Base-by-base conservation (phyloP, 768 basidiomycete species). In the Cystofilobasidium macerans region DNA sequence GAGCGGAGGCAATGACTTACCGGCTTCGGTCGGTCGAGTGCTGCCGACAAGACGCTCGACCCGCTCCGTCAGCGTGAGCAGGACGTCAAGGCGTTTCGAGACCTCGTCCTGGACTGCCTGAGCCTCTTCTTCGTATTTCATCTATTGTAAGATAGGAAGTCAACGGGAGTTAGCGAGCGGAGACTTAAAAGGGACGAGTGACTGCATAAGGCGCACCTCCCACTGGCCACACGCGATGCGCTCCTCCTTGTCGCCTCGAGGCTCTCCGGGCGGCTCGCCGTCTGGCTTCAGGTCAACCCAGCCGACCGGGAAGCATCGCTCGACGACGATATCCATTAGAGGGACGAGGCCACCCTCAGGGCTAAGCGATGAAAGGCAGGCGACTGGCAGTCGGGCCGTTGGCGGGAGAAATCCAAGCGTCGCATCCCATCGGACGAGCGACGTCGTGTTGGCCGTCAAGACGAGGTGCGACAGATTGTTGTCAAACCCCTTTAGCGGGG, bases 361-460 rank as follows among this genome's bases (percentile, higher is more conserved):
- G 0, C 85, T 85, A 58, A 99, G 76, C 72, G 86, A 88, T 65
- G 84, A 81, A 69, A 98, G 77, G 0, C 87, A 87, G 0, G 89
- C 83, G 32, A 93, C 79, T 71, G 81, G 87, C 1, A 84, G 85
- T 3, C 62, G 51, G 2, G 28, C 30, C 5, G 28, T 2, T 11
- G 61, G 36, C 28, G 71, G 77, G 66, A 82, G 82, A 72, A 89
- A 89, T 9, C 95, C 95, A 8, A 99, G 81, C 70, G 86, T 88
- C 1, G 85, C 79, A 72, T 95, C 83, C 95, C 95, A 99, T 0
- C 85, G 82, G 5, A 86, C 87, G 61, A 93, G 79, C 69, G 87
- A 86, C 1, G 89, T 85, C 0, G 88, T 88, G 75, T 99, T 99
- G 3, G 89, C 91, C 4, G 81, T 80, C 22, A 99, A 75, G 26